Evolutionary conservation across 2,329 filamentous ascomycete genomes (phyloP), one percentile per base, ranked within the genome.

Genomic region (Fusarium pseudograminearum): DNA sequence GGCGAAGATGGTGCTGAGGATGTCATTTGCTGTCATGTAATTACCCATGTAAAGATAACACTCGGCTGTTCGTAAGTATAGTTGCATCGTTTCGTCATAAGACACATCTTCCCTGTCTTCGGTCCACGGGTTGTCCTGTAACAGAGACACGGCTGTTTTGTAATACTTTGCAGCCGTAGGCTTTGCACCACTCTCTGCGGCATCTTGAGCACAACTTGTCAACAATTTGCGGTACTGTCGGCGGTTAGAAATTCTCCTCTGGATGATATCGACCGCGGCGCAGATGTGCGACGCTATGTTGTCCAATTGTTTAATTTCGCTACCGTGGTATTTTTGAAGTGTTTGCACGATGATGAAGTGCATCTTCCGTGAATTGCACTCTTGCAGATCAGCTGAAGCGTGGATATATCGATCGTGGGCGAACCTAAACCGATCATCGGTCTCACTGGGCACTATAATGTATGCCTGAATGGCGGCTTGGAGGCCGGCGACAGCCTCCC

Each of bases 311-410:
- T 85, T 85, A 3, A 87, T 83, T 63, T 93, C 89, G 26, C 86
- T 79, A 10, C 83, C 76, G 64, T 87, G 88, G 72, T 94, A 90
- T 71, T 92, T 91, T 78, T 94, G 88, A 70, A 98, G 87, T 0
- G 91, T 91, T 75, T 93, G 90, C 0, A 93, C 91, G 73, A 98
- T 93, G 46, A 94, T 89, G 73, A 94, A 98, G 79, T 98, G 94
- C 94, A 98, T 98, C 72, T 92, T 91, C 22, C 87, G 83, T 24
- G 87, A 82, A 57, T 91, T 89, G 74, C 88, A 89, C 76, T 94
- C 90, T 66, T 87, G 88, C 53, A 97, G 82, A 7, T 87, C 86
- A 16, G 87, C 84, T 8, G 93, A 90, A 18, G 93, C 93, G 76
- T 92, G 89, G 52, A 94, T 86, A 74, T 97, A 97, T 54, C 94